Evolutionary conservation across 768 basidiomycete genomes (phyloP).

Genomic region (Cytidiella melzeri): DNA sequence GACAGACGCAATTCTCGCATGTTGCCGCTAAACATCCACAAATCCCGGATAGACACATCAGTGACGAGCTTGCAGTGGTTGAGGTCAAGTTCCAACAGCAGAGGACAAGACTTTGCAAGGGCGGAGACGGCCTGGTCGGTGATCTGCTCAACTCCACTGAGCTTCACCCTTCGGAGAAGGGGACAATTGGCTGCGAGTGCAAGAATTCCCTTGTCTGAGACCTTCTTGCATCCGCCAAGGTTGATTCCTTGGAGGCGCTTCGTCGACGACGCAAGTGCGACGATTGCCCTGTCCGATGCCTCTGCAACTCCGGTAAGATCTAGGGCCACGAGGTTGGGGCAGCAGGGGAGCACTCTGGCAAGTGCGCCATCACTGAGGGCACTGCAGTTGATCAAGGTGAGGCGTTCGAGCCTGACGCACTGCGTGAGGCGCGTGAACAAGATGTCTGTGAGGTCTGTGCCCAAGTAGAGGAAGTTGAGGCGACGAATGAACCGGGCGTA

Average conservation of each 20-base stretch:
- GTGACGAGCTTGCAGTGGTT: slow-evolving; percentile 76
- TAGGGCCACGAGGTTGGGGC: slow-evolving; percentile 77
- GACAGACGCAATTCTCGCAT: slow-evolving; percentile 91
- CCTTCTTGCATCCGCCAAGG: slow-evolving; percentile 71
- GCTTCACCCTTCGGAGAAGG: slow-evolving; percentile 82
- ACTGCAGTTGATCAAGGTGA: slow-evolving; percentile 80
- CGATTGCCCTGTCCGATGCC: slow-evolving; percentile 66
- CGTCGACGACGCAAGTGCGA: slow-evolving; percentile 63
- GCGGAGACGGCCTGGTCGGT: slow-evolving; percentile 74
- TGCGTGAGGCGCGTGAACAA: slow-evolving; percentile 63
- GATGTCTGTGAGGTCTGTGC: slow-evolving; percentile 63
- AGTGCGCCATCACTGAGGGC: slow-evolving; percentile 61
- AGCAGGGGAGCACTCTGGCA: slow-evolving; percentile 54
- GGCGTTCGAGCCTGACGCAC: slow-evolving; percentile 80
- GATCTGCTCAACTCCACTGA: slow-evolving; percentile 68
- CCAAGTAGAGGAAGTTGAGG: slow-evolving; percentile 79
- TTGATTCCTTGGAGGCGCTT: slow-evolving; percentile 88
- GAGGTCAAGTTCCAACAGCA: slow-evolving; percentile 92
- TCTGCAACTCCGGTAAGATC: slow-evolving; percentile 73
- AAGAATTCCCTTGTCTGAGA: slow-evolving; percentile 73
- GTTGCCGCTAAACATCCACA: slow-evolving; percentile 74
- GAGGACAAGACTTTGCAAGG: slow-evolving; percentile 72
- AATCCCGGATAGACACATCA: slow-evolving; percentile 69
- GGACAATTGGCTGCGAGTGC: slow-evolving; percentile 73
- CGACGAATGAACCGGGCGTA: slow-evolving; percentile 87